phyloP scores from a whole-genome alignment of 352 stramenopile genomes.

The Globisporangium yorkense region DNA sequence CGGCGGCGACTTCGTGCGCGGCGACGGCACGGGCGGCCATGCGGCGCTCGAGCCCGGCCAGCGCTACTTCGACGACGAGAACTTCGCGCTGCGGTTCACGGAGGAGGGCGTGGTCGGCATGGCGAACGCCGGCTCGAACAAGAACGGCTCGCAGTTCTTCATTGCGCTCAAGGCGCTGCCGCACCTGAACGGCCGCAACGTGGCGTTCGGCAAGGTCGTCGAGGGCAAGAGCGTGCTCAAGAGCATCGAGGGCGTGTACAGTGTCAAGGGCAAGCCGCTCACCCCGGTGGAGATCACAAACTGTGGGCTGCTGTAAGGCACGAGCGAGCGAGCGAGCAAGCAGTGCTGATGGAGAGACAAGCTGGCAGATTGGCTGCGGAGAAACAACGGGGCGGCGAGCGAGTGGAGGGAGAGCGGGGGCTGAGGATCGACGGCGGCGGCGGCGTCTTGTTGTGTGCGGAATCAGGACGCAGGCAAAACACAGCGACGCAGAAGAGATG shows the following conservation, averaged over 20 bases:
- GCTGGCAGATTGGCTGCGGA: not conserved
- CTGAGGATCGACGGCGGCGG: no score
- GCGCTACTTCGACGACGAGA: slow-evolving; percentile 83
- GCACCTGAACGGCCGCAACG: slow-evolving; percentile 84
- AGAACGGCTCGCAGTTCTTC: slow-evolving; percentile 99
- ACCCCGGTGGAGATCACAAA: slow-evolving; percentile 75
- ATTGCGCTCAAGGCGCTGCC: slow-evolving; percentile 89
- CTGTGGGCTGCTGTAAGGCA: slow-evolving; percentile 68
- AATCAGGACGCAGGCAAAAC: not conserved
- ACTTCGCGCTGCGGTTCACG: slow-evolving; percentile 83
- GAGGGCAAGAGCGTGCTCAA: slow-evolving; percentile 80
- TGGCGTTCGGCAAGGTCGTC: slow-evolving; percentile 85
- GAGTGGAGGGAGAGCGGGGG: no score
- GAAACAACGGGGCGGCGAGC: not conserved
- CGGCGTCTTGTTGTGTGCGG: not conserved
- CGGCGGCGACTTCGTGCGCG: slow-evolving; percentile 64
- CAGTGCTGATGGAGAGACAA: not conserved
- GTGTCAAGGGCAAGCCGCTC: slow-evolving; percentile 77
- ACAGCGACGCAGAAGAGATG: not conserved
- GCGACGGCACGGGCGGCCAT: slow-evolving; percentile 71
- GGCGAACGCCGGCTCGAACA: slow-evolving; percentile 97
- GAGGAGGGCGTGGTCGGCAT: slow-evolving; percentile 90
- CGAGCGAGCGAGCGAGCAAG: not conserved
- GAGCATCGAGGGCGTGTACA: slow-evolving; percentile 78
- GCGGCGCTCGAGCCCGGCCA: slow-evolving; percentile 61